Conservation (phyloP, 257 asterid species). For the Avicennia marina region DNA sequence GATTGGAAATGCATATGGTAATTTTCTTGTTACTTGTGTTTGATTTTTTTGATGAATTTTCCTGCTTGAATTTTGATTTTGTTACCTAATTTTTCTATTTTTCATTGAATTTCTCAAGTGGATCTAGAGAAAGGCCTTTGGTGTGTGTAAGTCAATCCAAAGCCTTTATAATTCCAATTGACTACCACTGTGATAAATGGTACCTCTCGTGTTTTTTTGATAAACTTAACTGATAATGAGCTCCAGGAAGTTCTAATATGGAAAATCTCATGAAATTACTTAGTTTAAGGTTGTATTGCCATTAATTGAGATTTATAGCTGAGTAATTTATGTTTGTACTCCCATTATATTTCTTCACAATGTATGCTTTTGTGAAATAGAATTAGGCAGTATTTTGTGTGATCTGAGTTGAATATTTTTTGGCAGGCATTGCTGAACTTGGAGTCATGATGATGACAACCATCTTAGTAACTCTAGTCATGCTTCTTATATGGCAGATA, state of each 20-base stretch:
- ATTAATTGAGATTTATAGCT: too few relatives aligned
- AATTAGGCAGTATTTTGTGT: not conserved
- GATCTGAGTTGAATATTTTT: constrained; percentile 29
- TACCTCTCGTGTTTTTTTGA: too few relatives aligned
- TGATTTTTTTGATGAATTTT: not conserved
- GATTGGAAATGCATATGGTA: constrained; percentile 99
- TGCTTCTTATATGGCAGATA: constrained; percentile 99
- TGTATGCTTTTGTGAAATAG: not conserved
- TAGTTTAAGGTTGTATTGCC: too few relatives aligned
- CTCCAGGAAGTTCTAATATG: too few relatives aligned
- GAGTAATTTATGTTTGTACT: not conserved
- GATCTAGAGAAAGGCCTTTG: not conserved
- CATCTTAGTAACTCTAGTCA: constrained; percentile 79
- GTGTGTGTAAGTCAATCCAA: not conserved
- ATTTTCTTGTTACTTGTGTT: constrained; percentile 12
- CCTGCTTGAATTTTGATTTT: too few relatives aligned
- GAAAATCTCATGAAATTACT: too few relatives aligned
- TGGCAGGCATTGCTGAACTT: constrained; percentile 86
- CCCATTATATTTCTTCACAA: not conserved
- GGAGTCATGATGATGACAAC: constrained; percentile 99
- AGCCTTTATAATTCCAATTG: not conserved
- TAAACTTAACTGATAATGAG: too few relatives aligned
- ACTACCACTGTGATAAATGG: too few relatives aligned
- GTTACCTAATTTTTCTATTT: not conserved
- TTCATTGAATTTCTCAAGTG: not conserved